Evolutionary conservation across 2,329 filamentous ascomycete genomes (phyloP).

Genomic region (Fusarium illudens): DNA sequence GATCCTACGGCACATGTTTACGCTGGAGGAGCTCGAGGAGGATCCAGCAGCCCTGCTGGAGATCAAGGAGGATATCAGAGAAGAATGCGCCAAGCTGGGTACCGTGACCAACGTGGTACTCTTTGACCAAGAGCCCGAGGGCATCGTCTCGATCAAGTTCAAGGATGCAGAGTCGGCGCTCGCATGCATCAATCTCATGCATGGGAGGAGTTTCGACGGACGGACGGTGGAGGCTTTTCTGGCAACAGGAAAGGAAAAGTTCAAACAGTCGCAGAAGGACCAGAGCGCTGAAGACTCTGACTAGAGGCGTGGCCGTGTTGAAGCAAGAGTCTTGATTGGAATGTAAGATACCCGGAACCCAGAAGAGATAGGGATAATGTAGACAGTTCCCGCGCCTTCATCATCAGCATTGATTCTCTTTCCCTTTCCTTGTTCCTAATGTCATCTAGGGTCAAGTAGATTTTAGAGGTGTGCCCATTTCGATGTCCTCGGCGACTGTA

Average conservation of each 20-base stretch:
- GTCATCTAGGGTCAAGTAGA: slow-evolving; percentile 10
- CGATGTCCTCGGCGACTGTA: slow-evolving; percentile 57
- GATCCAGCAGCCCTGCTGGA: slow-evolving; percentile 85
- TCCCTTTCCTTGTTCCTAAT: neutral
- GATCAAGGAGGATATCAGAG: slow-evolving; percentile 92
- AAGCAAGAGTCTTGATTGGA: slow-evolving; percentile 21
- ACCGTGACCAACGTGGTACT: slow-evolving; percentile 90
- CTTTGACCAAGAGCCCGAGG: slow-evolving; percentile 85
- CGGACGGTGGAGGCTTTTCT: slow-evolving; percentile 76
- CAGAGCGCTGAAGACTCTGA: slow-evolving; percentile 55
- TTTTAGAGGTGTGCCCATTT: slow-evolving; percentile 42
- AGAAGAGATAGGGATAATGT: slow-evolving; percentile 13
- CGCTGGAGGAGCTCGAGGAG: slow-evolving; percentile 81
- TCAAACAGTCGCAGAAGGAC: slow-evolving; percentile 71
- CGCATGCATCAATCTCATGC: slow-evolving; percentile 77
- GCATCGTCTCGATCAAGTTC: slow-evolving; percentile 88
- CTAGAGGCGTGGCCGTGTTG: slow-evolving; percentile 19
- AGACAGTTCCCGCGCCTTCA: neutral
- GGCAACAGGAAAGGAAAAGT: slow-evolving; percentile 75
- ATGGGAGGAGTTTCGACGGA: slow-evolving; percentile 81
- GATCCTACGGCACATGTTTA: slow-evolving; percentile 94
- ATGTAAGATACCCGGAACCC: slow-evolving; percentile 42
- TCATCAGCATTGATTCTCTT: neutral
- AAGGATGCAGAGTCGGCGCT: slow-evolving; percentile 73
- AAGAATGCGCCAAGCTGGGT: slow-evolving; percentile 88